Conservation (phyloP, 2,329 filamentous ascomycete species). For the Exserohilum rostratum region DNA sequence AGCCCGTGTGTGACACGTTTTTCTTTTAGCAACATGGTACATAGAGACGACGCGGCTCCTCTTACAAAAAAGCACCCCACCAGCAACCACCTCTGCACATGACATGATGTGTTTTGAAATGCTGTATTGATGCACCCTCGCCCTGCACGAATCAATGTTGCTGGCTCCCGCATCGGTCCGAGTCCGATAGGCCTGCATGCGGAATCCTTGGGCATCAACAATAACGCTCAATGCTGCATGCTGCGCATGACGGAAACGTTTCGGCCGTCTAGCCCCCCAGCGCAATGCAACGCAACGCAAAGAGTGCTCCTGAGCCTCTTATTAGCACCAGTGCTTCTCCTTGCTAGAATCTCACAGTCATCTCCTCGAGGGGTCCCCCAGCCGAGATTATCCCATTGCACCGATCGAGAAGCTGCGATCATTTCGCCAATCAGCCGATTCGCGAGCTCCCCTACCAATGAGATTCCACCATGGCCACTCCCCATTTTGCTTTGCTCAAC, state of each 20-base stretch:
- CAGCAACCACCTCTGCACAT: background rate
- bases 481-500: background rate
- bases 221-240: conserved; percentile 3
- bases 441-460: background rate
- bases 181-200: conserved; percentile 6
- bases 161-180: conserved; percentile 8
- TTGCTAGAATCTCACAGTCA: background rate
- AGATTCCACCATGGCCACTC: background rate
- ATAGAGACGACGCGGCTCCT: conserved; percentile 10
- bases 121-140: background rate
- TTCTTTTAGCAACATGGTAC: background rate
- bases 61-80: conserved; percentile 17
- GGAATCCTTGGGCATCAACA: background rate
- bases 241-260: background rate
- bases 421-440: background rate
- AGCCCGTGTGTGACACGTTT: conserved; percentile 3
- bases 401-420: conserved; percentile 4
- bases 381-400: conserved; percentile 4
- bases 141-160: background rate
- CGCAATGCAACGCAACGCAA: conserved; percentile 1
- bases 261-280: background rate
- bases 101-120: conserved; percentile 4
- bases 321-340: conserved; percentile 1
- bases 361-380: background rate
- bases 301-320: conserved; percentile 3